Conservation (phyloP, 2,329 filamentous ascomycete genomes). For the Fusarium nematophilum region DNA sequence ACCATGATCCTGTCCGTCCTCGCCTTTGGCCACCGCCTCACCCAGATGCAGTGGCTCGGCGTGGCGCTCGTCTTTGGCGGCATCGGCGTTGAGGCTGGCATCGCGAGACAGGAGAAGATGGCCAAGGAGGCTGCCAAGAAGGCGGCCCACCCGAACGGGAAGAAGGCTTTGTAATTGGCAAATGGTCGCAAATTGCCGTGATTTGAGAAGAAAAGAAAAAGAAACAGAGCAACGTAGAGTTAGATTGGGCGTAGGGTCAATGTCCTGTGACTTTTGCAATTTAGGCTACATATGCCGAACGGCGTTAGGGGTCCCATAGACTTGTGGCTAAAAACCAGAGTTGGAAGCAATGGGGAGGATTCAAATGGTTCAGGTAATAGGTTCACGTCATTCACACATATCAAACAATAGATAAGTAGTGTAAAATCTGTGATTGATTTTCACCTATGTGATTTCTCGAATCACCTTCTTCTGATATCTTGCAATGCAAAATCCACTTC, state of each 20-base stretch:
- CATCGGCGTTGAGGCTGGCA: slow-evolving; percentile 88
- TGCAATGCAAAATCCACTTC: slow-evolving; percentile 22
- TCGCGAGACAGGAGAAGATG: slow-evolving; percentile 84
- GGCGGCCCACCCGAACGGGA: slow-evolving; percentile 41
- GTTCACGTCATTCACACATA: background rate
- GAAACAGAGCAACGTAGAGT: background rate
- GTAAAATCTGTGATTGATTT: slow-evolving; percentile 25
- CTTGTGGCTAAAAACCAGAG: too few relatives aligned
- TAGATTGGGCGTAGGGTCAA: too few relatives aligned
- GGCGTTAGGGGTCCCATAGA: background rate
- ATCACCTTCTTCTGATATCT: slow-evolving; percentile 13
- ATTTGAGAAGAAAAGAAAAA: background rate
- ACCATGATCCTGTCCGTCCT: slow-evolving; percentile 98
- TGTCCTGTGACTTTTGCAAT: too few relatives aligned
- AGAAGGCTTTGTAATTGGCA: slow-evolving; percentile 46
- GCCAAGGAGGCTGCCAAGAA: slow-evolving; percentile 77
- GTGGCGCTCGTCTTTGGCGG: slow-evolving; percentile 94
- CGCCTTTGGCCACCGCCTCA: slow-evolving; percentile 90
- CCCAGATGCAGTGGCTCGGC: slow-evolving; percentile 91
- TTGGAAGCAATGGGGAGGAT: too few relatives aligned
- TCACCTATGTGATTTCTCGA: slow-evolving; percentile 21
- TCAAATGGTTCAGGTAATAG: too few relatives aligned
- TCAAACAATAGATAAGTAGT: background rate
- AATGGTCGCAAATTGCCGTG: background rate
- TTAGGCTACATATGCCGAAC: background rate